Conservation (phyloP, 108 stramenopile genomes). For the Nannochloropsis salina region DNA sequence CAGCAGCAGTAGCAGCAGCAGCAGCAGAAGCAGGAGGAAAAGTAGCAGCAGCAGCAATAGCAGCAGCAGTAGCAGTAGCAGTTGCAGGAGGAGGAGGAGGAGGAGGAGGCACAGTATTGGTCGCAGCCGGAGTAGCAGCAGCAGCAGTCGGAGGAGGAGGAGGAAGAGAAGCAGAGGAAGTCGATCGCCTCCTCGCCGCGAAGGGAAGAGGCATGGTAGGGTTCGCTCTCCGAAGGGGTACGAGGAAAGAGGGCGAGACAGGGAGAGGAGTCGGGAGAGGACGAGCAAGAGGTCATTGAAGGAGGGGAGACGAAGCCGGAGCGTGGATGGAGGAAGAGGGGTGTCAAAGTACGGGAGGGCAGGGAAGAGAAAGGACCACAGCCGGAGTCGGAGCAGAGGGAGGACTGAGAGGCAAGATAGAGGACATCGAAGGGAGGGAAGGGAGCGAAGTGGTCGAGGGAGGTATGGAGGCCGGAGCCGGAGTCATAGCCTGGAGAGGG, state of each 20-base stretch:
- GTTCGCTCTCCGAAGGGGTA: background rate
- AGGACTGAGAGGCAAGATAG: background rate
- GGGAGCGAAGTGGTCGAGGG: background rate
- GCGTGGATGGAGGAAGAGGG: background rate
- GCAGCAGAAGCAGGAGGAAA: constrained; percentile 5
- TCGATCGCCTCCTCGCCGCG: too few species aligned
- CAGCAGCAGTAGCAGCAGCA: background rate
- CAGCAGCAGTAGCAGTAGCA: background rate
- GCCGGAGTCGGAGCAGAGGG: background rate
- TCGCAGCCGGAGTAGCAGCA: background rate
- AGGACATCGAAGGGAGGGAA: background rate
- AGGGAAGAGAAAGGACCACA: too few species aligned
- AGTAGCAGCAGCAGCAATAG: background rate
- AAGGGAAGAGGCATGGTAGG: too few species aligned
- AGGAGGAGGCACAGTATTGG: background rate
- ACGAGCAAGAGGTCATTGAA: background rate
- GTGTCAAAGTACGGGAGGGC: background rate
- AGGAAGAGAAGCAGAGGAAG: background rate
- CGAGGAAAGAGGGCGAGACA: background rate
- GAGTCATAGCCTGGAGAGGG: background rate
- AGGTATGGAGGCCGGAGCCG: background rate
- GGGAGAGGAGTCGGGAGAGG: background rate
- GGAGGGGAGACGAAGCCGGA: background rate
- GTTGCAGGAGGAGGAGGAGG: background rate
- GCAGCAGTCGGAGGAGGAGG: background rate